Evolutionary conservation across 2,329 filamentous ascomycete genomes (phyloP), one percentile per base, ranked within the genome.

Genomic region (Pestalotiopsis sp.): DNA sequence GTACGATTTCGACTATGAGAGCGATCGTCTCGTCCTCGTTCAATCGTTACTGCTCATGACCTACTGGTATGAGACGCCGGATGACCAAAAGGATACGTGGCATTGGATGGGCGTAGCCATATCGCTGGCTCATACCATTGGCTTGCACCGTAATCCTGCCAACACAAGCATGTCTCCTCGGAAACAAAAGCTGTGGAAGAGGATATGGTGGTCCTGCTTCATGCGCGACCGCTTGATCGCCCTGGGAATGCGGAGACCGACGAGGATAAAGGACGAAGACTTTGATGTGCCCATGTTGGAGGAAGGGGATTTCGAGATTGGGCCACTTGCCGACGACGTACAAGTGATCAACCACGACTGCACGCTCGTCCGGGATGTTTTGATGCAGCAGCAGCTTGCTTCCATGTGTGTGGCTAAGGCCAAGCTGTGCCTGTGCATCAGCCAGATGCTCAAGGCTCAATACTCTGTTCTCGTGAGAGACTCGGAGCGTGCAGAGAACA

Each of bases 91-190:
- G 80, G 95, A 98, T 79, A 98, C 95, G 60, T 98, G 95, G 93
- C 95, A 98, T 78, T 98, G 95, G 95, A 97, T 98, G 93, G 95
- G 95, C 20, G 93, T 98, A 49, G 95, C 95, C 57, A 93, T 97
- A 69, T 97, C 95, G 13, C 85, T 98, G 61, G 95, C 94, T 65
- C 94, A 97, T 79, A 97, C 95, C 13, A 97, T 98, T 72, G 95
- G 95, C 5, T 86, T 98, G 20, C 94, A 98, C 80, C 92, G 95
- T 71, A 93, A 97, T 75, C 94, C 94, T 2, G 84, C 82, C 23
- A 92, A 91, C 68, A 94, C 93, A 9, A 91, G 88, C 73, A 93
- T 97, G 88, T 87, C 92, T 52, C 80, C 83, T 3, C 86, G 88
- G 66, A 92, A 93, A 75, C 92, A 94, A 77, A 93, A 90, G 75